Percentiles rank a stretch among this genome's conserved stretches.
Conservation (phyloP, 2,329 filamentous ascomycete species). For the Trichothecium sympodiale region DNA sequence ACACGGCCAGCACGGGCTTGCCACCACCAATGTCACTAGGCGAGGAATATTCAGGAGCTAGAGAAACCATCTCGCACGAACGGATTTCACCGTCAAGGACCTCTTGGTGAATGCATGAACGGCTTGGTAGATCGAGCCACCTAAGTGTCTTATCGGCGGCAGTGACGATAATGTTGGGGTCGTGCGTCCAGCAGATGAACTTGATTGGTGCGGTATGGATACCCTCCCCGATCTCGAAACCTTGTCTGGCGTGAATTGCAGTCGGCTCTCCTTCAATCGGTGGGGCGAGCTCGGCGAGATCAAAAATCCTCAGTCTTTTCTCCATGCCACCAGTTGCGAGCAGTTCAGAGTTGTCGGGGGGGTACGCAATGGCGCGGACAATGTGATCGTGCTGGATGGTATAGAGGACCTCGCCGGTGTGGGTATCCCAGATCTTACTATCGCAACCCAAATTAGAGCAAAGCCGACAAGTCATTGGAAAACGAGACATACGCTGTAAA, state of each 20-base stretch:
- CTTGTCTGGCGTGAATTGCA: constrained; percentile 46
- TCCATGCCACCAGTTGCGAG: constrained; percentile 91
- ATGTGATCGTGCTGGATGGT: constrained; percentile 91
- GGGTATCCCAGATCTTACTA: constrained; percentile 95
- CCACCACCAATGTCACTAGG: constrained; percentile 55
- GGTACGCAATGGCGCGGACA: constrained; percentile 85
- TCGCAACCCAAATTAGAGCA: background rate
- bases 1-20: constrained; percentile 67
- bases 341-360: constrained; percentile 68
- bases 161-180: constrained; percentile 81
- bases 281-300: constrained; percentile 53
- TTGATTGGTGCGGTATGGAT: constrained; percentile 85
- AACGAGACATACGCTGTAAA: constrained; percentile 66
- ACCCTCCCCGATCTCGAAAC: constrained; percentile 80
- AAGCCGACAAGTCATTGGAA: no score
- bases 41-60: constrained; percentile 48
- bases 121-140: constrained; percentile 84
- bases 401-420: constrained; percentile 79
- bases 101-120: constrained; percentile 64
- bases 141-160: constrained; percentile 85
- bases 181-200: constrained; percentile 86
- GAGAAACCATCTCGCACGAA: constrained; percentile 77
- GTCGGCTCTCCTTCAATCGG: constrained; percentile 26
- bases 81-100: constrained; percentile 76
- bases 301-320: constrained; percentile 92